These are phyloP conservation scores for Yamadazyma olivae DNA, from an alignment of 805 yeast genomes.

Conservation along the genomic window DNA sequence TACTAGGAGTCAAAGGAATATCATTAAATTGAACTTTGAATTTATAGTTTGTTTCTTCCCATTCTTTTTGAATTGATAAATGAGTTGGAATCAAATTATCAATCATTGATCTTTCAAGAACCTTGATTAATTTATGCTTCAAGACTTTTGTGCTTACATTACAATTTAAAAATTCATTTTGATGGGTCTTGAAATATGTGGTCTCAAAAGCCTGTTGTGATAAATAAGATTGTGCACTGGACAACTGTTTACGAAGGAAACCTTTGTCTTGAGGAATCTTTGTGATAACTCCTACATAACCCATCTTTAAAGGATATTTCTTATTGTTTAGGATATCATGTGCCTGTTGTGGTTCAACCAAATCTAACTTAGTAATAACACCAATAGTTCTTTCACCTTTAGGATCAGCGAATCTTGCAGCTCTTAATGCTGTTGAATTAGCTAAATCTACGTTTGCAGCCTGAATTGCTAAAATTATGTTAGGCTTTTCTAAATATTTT, in stretches of 20 bases:
- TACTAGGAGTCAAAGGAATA: conserved; percentile 88
- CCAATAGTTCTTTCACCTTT: conserved; percentile 95
- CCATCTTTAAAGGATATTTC: conserved; percentile 90
- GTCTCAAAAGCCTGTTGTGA: conserved; percentile 61
- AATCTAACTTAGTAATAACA: conserved; percentile 89
- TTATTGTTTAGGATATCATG: conserved; percentile 65
- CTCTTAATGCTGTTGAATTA: conserved; percentile 89
- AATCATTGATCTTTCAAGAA: conserved; percentile 90
- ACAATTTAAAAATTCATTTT: conserved; percentile 57
- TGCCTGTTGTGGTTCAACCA: conserved; percentile 77
- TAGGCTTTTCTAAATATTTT: conserved; percentile 84
- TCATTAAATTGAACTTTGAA: conserved; percentile 97
- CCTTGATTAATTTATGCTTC: conserved; percentile 78
- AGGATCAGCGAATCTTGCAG: conserved; percentile 88
- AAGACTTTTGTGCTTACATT: conserved; percentile 72
- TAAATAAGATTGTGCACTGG: conserved; percentile 60
- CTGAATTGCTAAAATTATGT: conserved; percentile 90
- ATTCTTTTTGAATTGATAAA: conserved; percentile 77
- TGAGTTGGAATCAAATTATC: conserved; percentile 85
- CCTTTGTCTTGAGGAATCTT: conserved; percentile 51
- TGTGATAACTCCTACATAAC: conserved; percentile 97
- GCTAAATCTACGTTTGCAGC: conserved; percentile 99
- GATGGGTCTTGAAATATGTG: conserved; percentile 61
- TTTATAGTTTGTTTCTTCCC: conserved; percentile 88
- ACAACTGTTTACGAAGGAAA: conserved; percentile 46